A percentile compares a stretch with the other conserved stretches of the same genome.
Conservation (phyloP, 257 asterid species). For the Solanum pimpinellifolium region DNA sequence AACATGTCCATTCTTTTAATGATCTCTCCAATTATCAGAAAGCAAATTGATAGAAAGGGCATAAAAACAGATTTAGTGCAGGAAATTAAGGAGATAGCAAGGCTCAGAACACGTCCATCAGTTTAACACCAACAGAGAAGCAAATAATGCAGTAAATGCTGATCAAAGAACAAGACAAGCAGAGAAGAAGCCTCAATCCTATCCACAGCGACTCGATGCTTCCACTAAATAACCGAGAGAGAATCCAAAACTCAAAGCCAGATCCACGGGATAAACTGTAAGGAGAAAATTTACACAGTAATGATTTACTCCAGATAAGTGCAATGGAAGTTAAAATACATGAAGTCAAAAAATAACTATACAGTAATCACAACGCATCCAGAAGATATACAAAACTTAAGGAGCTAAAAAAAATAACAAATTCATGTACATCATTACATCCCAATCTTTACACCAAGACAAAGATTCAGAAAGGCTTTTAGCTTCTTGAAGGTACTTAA, state of each 20-base stretch:
- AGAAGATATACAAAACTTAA: background rate
- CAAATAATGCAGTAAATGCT: background rate
- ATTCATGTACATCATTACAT: background rate
- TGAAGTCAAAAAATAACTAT: background rate
- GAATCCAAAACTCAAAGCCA: background rate
- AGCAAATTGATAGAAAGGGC: conserved; percentile 3
- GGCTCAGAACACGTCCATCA: conserved; percentile 2
- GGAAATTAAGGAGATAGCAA: conserved; percentile 15
- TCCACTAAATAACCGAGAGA: conserved; percentile 18
- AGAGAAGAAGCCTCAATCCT: background rate
- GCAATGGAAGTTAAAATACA: background rate
- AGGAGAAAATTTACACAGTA: background rate
- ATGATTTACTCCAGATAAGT: background rate
- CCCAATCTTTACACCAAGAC: background rate
- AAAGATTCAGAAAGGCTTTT: background rate
- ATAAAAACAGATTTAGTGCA: conserved; percentile 2
- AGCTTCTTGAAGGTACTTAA: background rate
- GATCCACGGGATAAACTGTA: background rate
- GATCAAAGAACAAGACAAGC: background rate
- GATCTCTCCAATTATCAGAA: conserved; percentile 10
- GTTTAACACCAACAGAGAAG: background rate
- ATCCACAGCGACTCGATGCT: background rate
- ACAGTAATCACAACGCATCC: background rate
- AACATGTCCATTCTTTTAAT: conserved; percentile 35
- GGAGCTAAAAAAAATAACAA: background rate